phyloP scores from a whole-genome alignment of 1,284 basidiomycete genomes.

The Microbotryum lychnidis-dioicae region DNA sequence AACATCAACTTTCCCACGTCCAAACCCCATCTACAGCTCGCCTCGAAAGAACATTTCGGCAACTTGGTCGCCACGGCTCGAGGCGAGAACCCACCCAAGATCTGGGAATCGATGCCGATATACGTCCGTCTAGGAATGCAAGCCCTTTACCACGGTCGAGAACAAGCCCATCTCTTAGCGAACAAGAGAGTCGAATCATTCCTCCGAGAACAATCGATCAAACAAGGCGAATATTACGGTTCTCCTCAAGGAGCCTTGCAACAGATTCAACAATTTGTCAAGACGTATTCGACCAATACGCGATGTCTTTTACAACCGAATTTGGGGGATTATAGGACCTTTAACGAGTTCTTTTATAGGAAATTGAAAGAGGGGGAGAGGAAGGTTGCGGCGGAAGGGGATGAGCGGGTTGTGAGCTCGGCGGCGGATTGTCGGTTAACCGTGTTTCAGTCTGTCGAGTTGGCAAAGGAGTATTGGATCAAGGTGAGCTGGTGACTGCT shows the following conservation, averaged over 20 bases:
- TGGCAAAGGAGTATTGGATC: slow-evolving; percentile 53
- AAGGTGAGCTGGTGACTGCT: slow-evolving; percentile 45
- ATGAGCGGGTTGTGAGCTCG: slow-evolving; percentile 53
- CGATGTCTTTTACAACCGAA: neutral
- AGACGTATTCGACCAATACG: slow-evolving; percentile 52
- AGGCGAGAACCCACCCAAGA: slow-evolving; percentile 13
- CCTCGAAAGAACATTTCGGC: slow-evolving; percentile 20
- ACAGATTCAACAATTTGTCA: slow-evolving; percentile 64
- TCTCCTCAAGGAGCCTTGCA: slow-evolving; percentile 36
- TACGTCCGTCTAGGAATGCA: slow-evolving; percentile 54
- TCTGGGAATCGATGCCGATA: slow-evolving; percentile 58
- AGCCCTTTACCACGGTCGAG: slow-evolving; percentile 18
- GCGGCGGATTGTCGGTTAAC: slow-evolving; percentile 56
- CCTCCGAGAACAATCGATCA: slow-evolving; percentile 52
- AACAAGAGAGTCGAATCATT: slow-evolving; percentile 8
- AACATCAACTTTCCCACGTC: slow-evolving; percentile 4
- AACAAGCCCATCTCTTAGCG: slow-evolving; percentile 1
- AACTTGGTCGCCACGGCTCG: slow-evolving; percentile 24
- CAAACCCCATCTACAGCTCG: neutral
- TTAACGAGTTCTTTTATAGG: slow-evolving; percentile 76
- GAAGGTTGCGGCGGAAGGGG: slow-evolving; percentile 54
- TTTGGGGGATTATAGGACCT: slow-evolving; percentile 43
- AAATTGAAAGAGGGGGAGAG: slow-evolving; percentile 58
- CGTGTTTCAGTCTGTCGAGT: slow-evolving; percentile 57
- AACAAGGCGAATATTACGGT: slow-evolving; percentile 46